phyloP scores from a whole-genome alignment of 441 rosid species.

The Kokia cookei region DNA sequence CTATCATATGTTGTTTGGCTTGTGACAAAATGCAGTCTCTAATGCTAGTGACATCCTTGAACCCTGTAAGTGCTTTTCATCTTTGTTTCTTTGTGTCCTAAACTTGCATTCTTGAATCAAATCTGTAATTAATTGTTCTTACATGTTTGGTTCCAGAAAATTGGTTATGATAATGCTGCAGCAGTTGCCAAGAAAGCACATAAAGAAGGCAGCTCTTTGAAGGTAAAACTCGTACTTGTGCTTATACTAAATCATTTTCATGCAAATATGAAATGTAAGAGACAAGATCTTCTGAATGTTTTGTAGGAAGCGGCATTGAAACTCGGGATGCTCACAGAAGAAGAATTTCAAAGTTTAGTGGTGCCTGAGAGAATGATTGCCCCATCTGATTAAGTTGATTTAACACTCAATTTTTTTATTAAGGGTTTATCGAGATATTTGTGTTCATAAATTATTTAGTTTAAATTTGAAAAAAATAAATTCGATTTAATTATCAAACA shows the following conservation, averaged over 20 bases:
- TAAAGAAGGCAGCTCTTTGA: constrained; percentile 82
- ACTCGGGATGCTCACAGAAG: constrained; percentile 63
- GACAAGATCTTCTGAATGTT: not conserved
- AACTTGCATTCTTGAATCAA: not conserved
- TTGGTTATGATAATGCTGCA: constrained; percentile 96
- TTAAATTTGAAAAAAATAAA: too few relatives aligned
- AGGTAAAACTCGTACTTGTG: constrained; percentile 41
- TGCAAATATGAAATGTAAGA: not conserved
- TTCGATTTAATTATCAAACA: too few relatives aligned
- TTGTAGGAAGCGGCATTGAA: constrained; percentile 74
- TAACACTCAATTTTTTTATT: not conserved
- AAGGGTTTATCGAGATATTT: too few relatives aligned
- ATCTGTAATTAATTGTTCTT: not conserved
- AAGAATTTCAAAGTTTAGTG: constrained; percentile 86
- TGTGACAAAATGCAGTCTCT: constrained; percentile 61
- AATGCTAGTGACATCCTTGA: constrained; percentile 96
- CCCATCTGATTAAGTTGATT: constrained; percentile 55
- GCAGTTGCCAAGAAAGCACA: constrained; percentile 98
- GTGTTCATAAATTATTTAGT: too few relatives aligned
- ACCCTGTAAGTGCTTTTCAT: constrained; percentile 61
- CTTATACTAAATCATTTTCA: not conserved
- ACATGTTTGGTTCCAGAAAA: constrained; percentile 49
- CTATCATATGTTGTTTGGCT: constrained; percentile 3
- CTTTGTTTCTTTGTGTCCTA: constrained; percentile 2
- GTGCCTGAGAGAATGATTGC: constrained; percentile 97